Evolutionary conservation across 345 rosid species (phyloP).

Genomic region (Noccaea caerulescens): DNA sequence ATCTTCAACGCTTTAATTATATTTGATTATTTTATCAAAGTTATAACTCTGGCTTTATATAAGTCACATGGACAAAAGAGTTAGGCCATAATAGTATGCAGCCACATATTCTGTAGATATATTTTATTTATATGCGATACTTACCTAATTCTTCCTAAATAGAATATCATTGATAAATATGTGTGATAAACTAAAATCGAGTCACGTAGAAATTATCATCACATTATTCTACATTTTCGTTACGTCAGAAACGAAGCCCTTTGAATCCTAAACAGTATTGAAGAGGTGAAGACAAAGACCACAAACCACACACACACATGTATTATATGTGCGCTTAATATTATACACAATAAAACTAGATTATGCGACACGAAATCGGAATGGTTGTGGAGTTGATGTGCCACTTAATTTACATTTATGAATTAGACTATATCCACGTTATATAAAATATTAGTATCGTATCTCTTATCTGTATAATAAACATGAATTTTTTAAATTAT

Average conservation of each 20-base stretch:
- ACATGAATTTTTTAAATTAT: too few species aligned
- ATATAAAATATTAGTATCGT: constrained; percentile 4
- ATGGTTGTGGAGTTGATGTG: constrained; percentile 38
- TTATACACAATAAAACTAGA: background rate
- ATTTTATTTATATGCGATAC: background rate
- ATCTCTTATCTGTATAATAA: background rate
- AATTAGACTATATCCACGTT: constrained; percentile 27
- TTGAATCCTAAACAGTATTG: constrained; percentile 43
- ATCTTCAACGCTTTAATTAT: background rate
- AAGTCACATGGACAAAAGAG: constrained; percentile 31
- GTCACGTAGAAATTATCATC: constrained; percentile 21
- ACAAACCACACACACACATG: constrained; percentile 9
- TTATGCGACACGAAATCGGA: constrained; percentile 20
- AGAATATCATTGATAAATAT: constrained; percentile 21
- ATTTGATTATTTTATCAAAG: background rate
- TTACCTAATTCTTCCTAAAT: constrained; percentile 4
- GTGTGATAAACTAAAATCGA: constrained; percentile 12
- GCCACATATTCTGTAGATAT: constrained; percentile 22
- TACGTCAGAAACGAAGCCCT: constrained; percentile 40
- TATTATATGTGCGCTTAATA: background rate
- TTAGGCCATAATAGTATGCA: constrained; percentile 36
- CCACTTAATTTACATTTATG: constrained; percentile 24
- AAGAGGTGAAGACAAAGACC: constrained; percentile 33
- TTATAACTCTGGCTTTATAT: background rate
- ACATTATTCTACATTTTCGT: constrained; percentile 16